Evolutionary conservation across 2,329 filamentous ascomycete species (phyloP), one percentile per base, ranked within the genome.

Genomic region (Epichloe hybrida): DNA sequence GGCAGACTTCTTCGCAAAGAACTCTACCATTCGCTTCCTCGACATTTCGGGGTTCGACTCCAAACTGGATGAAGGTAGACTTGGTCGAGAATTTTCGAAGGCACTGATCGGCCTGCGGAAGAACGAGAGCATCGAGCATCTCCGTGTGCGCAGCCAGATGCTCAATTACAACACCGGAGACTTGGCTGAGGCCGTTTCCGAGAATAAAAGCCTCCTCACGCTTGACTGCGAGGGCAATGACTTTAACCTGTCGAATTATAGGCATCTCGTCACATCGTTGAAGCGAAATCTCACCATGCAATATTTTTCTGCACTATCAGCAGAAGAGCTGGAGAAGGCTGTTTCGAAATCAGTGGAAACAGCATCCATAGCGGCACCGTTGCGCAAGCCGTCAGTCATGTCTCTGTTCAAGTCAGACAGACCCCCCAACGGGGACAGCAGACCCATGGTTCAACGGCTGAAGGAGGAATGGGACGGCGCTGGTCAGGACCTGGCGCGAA

Each of bases 1-100:
- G 1, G 71, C 73, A 27, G 64, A 69, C 4, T 72, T 80, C 48
- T 75, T 80, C 41, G 65, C 69, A n/a, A 64, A 65, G 27, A 80
- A 80, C 59, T 61, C 64, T 7, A 73, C 71, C 0, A 63, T 80
- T 43, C 71, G 68, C n/a, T 77, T 69, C 51, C 67, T 80, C 2
- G 76, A 80, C 55, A 63, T 80, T 7, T 80, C 77, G 0, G 77
- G 77, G 2, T 79, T 74, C 57, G 73, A 72, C 45, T 74, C 75
- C 43, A 79, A 77, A 59, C 64, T 80, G 6, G 77, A 80, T 55
- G 77, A 80, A 54, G 73, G 74, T 0, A 73, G 77, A 52, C 67
- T 80, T 9, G 76, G 76, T 15, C 71, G 67, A 52, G 74, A 74
- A 8, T 75, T 79, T 52, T 76, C 73, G 0, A 71, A 68, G 37